Conservation (phyloP, 768 basidiomycete genomes). For the Leccinum uliginosum region DNA sequence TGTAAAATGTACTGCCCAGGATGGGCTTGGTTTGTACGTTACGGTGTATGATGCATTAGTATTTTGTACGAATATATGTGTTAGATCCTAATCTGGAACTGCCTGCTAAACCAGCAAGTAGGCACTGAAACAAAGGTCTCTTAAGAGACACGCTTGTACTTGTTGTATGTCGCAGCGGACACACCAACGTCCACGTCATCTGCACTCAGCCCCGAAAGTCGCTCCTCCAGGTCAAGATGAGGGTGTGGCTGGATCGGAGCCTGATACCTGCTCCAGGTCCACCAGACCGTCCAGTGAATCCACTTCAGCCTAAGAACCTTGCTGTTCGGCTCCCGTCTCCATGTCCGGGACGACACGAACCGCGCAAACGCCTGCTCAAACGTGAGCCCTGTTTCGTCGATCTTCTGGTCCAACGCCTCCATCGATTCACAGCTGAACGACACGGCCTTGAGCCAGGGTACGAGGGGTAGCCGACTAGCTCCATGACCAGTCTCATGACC, state of each 20-base stretch:
- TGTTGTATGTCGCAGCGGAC: conserved; percentile 28
- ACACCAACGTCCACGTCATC: conserved; percentile 29
- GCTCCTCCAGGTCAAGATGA: conserved; percentile 22
- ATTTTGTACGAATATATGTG: conserved; percentile 16
- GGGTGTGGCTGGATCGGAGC: conserved; percentile 19
- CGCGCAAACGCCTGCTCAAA: conserved; percentile 25
- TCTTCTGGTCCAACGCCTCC: conserved; percentile 17
- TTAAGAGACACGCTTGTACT: conserved; percentile 30
- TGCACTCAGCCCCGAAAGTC: conserved; percentile 19
- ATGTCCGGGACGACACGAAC: conserved; percentile 25
- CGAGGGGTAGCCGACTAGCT: conserved; percentile 14
- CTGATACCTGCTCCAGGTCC: conserved; percentile 24
- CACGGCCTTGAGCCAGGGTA: conserved; percentile 28
- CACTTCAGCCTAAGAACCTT: conserved; percentile 27
- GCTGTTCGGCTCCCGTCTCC: conserved; percentile 18
- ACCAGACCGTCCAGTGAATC: conserved; percentile 33
- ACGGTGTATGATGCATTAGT: conserved; percentile 18
- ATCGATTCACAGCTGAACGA: conserved; percentile 29
- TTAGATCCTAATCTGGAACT: not conserved
- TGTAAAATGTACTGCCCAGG: conserved; percentile 1
- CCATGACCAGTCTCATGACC: not conserved
- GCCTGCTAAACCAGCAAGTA: conserved; percentile 12
- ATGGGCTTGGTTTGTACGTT: conserved; percentile 3
- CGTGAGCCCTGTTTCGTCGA: conserved; percentile 24
- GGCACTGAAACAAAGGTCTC: not conserved